Evolutionary conservation across 805 yeast species (phyloP).

Genomic region (Hagleromyces aurorensis): DNA sequence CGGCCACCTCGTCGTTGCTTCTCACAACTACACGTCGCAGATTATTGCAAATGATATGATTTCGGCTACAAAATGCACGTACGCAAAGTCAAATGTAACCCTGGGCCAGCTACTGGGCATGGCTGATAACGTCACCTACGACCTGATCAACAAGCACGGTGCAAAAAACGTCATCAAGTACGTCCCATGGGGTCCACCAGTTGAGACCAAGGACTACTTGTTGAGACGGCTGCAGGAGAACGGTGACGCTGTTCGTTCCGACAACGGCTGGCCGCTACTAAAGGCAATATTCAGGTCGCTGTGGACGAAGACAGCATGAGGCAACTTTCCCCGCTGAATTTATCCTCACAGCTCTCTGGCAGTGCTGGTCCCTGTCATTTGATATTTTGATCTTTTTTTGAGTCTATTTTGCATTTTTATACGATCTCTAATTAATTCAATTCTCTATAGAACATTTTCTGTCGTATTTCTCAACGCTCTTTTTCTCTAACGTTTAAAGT

Average conservation of each 20-base stretch:
- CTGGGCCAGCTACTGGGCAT: conserved; percentile 90
- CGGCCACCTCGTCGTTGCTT: conserved; percentile 82
- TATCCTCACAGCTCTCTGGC: too few relatives aligned
- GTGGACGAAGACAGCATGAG: conserved; percentile 4
- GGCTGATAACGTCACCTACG: conserved; percentile 85
- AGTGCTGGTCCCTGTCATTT: too few relatives aligned
- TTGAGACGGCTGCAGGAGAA: conserved; percentile 89
- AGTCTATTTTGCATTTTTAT: not conserved
- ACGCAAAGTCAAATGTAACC: conserved; percentile 63
- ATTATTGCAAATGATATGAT: conserved; percentile 57
- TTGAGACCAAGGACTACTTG: conserved; percentile 85
- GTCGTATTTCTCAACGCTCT: too few relatives aligned
- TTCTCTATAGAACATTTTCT: too few relatives aligned
- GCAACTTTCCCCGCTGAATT: too few relatives aligned
- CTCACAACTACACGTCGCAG: conserved; percentile 81
- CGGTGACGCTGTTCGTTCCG: conserved; percentile 86
- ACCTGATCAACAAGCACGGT: conserved; percentile 54
- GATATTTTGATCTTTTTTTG: not conserved
- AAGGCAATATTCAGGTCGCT: conserved; percentile 41
- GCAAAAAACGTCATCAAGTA: conserved; percentile 79
- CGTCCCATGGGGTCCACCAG: conserved; percentile 97
- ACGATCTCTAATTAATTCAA: not conserved
- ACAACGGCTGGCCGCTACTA: conserved; percentile 69
- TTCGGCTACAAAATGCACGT: conserved; percentile 34
- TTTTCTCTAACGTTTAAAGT: too few relatives aligned